Conservation (phyloP, 2,329 filamentous ascomycete genomes). For the Fonsecaea erecta region DNA sequence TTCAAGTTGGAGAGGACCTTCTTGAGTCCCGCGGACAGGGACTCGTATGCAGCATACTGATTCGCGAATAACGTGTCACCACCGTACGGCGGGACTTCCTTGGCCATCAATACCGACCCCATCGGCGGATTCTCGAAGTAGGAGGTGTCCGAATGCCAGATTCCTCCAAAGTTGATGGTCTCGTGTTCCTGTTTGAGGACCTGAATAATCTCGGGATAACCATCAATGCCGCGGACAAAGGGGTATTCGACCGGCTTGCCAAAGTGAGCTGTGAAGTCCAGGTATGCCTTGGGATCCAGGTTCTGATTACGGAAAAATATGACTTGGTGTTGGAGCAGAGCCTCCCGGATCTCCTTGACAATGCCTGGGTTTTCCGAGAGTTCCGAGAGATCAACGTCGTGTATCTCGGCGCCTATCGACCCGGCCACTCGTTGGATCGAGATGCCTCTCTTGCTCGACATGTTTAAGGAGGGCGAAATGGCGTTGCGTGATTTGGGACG, state of each 20-base stretch:
- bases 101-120: conserved; percentile 33
- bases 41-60: conserved; percentile 40
- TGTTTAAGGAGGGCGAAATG: not conserved
- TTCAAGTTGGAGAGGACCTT: conserved; percentile 38
- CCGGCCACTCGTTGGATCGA: conserved; percentile 33
- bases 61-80: conserved; percentile 42
- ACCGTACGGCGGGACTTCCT: conserved; percentile 38
- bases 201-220: conserved; percentile 34
- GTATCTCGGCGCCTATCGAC: conserved; percentile 34
- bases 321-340: conserved; percentile 34
- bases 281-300: conserved; percentile 26
- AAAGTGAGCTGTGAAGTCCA: conserved; percentile 32
- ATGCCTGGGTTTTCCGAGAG: conserved; percentile 27
- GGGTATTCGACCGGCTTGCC: conserved; percentile 36
- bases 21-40: conserved; percentile 42
- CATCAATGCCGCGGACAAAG: conserved; percentile 34
- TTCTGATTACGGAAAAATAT: conserved; percentile 36
- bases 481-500: not conserved
- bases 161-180: conserved; percentile 35
- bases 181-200: conserved; percentile 36
- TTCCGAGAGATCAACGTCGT: conserved; percentile 30
- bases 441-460: conserved; percentile 20
- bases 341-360: conserved; percentile 32
- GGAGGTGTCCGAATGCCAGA: conserved; percentile 37
- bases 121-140: conserved; percentile 33